Evolutionary conservation across 2,329 filamentous ascomycete genomes (phyloP).

Genomic region (Colletotrichum costaricense): DNA sequence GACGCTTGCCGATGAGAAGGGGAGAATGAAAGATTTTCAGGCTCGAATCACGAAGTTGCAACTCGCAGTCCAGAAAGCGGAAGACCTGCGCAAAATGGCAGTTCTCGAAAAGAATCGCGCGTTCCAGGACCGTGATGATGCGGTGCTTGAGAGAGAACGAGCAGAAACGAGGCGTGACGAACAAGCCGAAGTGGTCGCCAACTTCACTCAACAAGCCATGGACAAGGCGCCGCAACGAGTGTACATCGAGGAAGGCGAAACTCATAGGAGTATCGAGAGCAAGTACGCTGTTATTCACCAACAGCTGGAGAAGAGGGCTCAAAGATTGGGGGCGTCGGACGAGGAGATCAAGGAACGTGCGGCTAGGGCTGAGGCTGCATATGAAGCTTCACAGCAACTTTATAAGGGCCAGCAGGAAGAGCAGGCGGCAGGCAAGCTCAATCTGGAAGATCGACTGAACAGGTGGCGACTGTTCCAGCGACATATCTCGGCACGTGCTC

Average conservation of each 20-base stretch:
- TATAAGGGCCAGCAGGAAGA: slow-evolving; percentile 56
- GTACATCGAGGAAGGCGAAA: slow-evolving; percentile 73
- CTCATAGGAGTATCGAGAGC: slow-evolving; percentile 63
- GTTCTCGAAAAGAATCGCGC: slow-evolving; percentile 73
- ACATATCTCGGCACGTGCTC: slow-evolving; percentile 86
- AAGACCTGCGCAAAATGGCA: slow-evolving; percentile 62
- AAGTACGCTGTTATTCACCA: slow-evolving; percentile 66
- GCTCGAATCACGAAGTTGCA: slow-evolving; percentile 63
- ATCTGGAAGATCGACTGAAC: slow-evolving; percentile 75
- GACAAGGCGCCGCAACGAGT: slow-evolving; percentile 66
- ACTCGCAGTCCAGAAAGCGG: slow-evolving; percentile 60
- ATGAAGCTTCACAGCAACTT: slow-evolving; percentile 50
- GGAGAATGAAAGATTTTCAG: slow-evolving; percentile 44
- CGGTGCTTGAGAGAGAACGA: slow-evolving; percentile 56
- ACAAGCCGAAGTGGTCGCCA: slow-evolving; percentile 59
- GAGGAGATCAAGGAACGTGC: slow-evolving; percentile 70
- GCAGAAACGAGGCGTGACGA: slow-evolving; percentile 60
- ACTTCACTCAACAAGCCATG: slow-evolving; percentile 66
- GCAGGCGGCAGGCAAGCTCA: slow-evolving; percentile 61
- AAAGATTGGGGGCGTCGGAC: slow-evolving; percentile 71
- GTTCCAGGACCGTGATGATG: slow-evolving; percentile 61
- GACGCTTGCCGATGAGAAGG: slow-evolving; percentile 48
- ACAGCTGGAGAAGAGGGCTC: slow-evolving; percentile 68
- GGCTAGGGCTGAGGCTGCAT: slow-evolving; percentile 52
- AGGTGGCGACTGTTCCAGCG: slow-evolving; percentile 87